Conservation (phyloP, 2,329 filamentous ascomycete species). For the Acephala macrosclerotiorum region DNA sequence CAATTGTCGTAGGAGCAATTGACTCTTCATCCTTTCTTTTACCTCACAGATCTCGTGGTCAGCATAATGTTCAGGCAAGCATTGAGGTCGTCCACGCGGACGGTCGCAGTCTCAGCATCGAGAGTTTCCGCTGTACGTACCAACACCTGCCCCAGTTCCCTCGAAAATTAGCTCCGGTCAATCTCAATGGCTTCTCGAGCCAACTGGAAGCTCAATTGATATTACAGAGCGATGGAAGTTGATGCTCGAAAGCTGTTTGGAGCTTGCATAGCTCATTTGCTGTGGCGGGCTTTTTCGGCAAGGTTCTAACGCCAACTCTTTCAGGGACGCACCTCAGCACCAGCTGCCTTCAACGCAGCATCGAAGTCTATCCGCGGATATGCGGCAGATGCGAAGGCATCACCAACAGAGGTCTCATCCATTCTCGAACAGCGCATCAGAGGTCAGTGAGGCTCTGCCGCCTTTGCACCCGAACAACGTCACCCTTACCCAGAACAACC, state of each 20-base stretch:
- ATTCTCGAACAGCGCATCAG: conserved; percentile 99
- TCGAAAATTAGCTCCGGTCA: background rate
- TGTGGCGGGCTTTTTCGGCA: too few species aligned
- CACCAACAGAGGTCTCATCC: conserved; percentile 97
- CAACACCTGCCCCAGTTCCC: background rate
- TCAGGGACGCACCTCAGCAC: conserved; percentile 87
- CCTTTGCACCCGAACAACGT: too few species aligned
- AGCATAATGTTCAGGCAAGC: conserved; percentile 90
- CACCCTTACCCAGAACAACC: too few species aligned
- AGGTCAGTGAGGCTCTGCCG: conserved; percentile 46
- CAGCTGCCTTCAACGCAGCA: conserved; percentile 75
- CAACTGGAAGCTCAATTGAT: conserved; percentile 50
- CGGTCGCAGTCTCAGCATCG: conserved; percentile 89
- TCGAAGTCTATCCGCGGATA: conserved; percentile 78
- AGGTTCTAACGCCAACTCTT: conserved; percentile 62
- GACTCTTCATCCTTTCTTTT: conserved; percentile 60
- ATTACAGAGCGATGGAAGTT: conserved; percentile 38
- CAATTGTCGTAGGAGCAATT: conserved; percentile 67
- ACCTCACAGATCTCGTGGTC: conserved; percentile 60
- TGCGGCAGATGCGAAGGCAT: conserved; percentile 91
- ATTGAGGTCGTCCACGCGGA: conserved; percentile 96
- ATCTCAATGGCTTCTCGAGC: conserved; percentile 38
- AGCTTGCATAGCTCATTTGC: conserved; percentile 46
- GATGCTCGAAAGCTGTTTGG: conserved; percentile 49
- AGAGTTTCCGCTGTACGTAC: conserved; percentile 93